Base-by-base conservation (phyloP, 2,329 filamentous ascomycete genomes). In the Xylariaceae sp. region DNA sequence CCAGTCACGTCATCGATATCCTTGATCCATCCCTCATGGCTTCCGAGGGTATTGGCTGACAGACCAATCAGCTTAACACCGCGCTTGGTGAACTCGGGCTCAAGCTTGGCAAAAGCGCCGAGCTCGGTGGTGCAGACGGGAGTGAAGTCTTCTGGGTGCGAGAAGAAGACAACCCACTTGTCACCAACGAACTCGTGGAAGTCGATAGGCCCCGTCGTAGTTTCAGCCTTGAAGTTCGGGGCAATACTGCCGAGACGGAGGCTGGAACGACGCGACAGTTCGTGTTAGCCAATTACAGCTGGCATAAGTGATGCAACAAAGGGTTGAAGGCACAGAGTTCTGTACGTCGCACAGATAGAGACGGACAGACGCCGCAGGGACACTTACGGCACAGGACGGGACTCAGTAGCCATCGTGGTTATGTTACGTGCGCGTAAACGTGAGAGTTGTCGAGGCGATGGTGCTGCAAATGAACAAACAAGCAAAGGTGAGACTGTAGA, bases 61-160 rank as follows among this genome's bases (percentile, higher is more conserved):
- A 96, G 80, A 46, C 92, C 92, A 66, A 96, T 92, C 75, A 96
- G 85, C 83, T 96, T 95, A 67, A 92, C 89, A 61, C 84, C 85
- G 60, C 91, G 85, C 79, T 88, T 89, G 67, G 84, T 81, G 74
- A 96, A 96, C 74, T 96, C 90, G 66, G 85, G 83, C 77, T 90
- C 85, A 60, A 96, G 80, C 76, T 92, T 94, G 64, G 91, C 88
- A 67, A 96, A 95, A 56, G 91, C 91, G 59, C 91, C 92, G 59
- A 96, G 86, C 78, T 96, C 92, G 51, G 91, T 96, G 61, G 92
- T 96, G 81, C 92, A 96, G 56, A 96, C 92, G 51, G 92, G 92
- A 1, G 92, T 96, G 80, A 89, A 96, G 74, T 96, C 92, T 72
- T 86, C 87, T 2, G 89, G 89, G 76, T 92, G 89, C 30, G 86